phyloP scores from a whole-genome alignment of 2,329 filamentous ascomycete species.

The Diplocarpon rosae region DNA sequence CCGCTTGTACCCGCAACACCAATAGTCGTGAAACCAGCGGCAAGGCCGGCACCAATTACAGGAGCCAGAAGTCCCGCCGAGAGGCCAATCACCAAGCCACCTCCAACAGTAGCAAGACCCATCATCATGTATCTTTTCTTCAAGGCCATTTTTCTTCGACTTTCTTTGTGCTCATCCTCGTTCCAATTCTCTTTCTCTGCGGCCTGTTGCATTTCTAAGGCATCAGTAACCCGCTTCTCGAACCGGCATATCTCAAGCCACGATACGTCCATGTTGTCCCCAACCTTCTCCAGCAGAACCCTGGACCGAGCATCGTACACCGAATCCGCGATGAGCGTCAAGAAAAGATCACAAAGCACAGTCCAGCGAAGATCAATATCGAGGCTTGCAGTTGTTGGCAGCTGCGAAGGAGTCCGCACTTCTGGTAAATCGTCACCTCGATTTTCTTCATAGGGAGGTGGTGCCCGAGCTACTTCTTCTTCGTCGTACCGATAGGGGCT shows the following conservation, averaged over 20 bases:
- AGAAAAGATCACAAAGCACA: constrained; percentile 87
- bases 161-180: constrained; percentile 87
- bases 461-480: constrained; percentile 34
- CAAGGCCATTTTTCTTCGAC: constrained; percentile 66
- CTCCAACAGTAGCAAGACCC: constrained; percentile 92
- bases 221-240: constrained; percentile 93
- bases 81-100: constrained; percentile 86
- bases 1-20: constrained; percentile 80
- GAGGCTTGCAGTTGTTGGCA: constrained; percentile 71
- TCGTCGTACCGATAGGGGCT: constrained; percentile 31
- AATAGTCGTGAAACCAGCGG: constrained; percentile 89
- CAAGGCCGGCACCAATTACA: constrained; percentile 85
- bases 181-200: constrained; percentile 97
- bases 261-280: constrained; percentile 64
- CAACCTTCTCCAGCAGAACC: constrained; percentile 72
- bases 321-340: constrained; percentile 93
- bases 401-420: constrained; percentile 71
- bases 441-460: constrained; percentile 51
- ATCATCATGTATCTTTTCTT: constrained; percentile 86
- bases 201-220: constrained; percentile 92
- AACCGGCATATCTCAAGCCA: constrained; percentile 95
- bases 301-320: constrained; percentile 85
- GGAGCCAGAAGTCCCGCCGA: constrained; percentile 87
- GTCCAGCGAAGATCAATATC: constrained; percentile 98
- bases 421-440: constrained; percentile 63